A percentile compares a stretch with the other conserved stretches of the same genome.
Conservation (phyloP, 805 yeast species). For the Hanseniaspora osmophila region DNA sequence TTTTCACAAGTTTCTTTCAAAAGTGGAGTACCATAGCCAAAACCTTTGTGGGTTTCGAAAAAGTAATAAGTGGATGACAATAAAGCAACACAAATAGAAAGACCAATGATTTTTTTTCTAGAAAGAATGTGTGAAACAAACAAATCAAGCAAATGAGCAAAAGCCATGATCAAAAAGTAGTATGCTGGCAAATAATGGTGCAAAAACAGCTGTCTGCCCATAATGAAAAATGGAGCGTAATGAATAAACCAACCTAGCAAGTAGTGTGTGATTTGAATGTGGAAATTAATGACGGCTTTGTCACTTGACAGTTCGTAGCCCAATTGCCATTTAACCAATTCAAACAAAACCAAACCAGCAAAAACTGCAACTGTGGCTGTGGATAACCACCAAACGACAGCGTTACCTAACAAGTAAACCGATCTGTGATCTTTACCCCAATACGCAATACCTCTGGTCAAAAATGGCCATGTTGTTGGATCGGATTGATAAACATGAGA, state of each 20-base stretch:
- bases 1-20: constrained; percentile 49
- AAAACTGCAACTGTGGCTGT: constrained; percentile 40
- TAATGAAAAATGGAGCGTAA: constrained; percentile 61
- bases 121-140: constrained; percentile 16
- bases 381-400: constrained; percentile 66
- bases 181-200: constrained; percentile 91
- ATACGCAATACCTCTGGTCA: constrained; percentile 67
- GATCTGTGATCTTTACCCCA: constrained; percentile 52
- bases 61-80: constrained; percentile 36
- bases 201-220: constrained; percentile 86
- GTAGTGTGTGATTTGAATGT: constrained; percentile 47
- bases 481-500: constrained; percentile 59
- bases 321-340: constrained; percentile 49
- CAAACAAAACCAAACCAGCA: constrained; percentile 29
- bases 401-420: constrained; percentile 64
- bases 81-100: constrained; percentile 33
- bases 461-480: constrained; percentile 64
- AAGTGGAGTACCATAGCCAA: constrained; percentile 74
- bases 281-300: constrained; percentile 48
- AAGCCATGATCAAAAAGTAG: constrained; percentile 69
- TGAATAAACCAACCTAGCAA: constrained; percentile 60
- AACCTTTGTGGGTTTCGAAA: constrained; percentile 51
- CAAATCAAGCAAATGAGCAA: constrained; percentile 55
- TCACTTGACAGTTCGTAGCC: constrained; percentile 36
- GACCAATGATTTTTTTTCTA: constrained; percentile 28